Percentiles rank a stretch among this genome's conserved stretches.
phyloP scores from a whole-genome alignment of 2,329 filamentous ascomycete species.

The Aspergillus novoparasiticus region DNA sequence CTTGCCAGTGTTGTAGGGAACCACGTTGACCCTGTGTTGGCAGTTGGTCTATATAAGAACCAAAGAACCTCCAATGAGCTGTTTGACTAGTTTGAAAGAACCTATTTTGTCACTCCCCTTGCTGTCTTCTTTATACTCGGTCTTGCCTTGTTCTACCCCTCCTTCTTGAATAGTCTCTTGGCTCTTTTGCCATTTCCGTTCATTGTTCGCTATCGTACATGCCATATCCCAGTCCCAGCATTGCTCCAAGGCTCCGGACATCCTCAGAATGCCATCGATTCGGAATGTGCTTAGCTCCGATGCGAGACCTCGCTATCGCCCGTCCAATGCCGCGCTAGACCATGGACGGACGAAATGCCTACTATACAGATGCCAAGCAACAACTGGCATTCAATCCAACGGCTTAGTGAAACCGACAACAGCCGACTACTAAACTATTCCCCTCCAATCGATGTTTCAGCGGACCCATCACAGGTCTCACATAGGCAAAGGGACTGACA shows the following conservation, averaged over 20 bases:
- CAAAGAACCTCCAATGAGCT: constrained; percentile 2
- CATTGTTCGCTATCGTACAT: background rate
- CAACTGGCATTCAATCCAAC: background rate
- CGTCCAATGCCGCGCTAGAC: background rate
- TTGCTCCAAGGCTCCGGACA: constrained; percentile 1
- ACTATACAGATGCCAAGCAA: constrained; percentile 1
- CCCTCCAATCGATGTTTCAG: constrained; percentile 1
- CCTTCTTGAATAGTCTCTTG: background rate
- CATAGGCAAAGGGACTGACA: constrained; percentile 4
- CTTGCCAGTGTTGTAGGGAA: constrained; percentile 17
- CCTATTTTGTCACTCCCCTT: background rate
- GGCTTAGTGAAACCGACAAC: background rate
- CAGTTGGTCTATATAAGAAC: constrained; percentile 7
- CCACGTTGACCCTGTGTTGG: constrained; percentile 24
- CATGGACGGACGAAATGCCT: background rate
- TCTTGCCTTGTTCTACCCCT: background rate
- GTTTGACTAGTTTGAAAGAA: background rate
- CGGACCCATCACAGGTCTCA: constrained; percentile 1
- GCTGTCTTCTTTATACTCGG: background rate
- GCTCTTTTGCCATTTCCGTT: background rate
- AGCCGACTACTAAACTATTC: background rate
- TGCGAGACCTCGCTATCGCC: background rate
- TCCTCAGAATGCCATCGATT: background rate
- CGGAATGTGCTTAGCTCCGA: background rate
- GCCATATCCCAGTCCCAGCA: background rate